Evolutionary conservation across 164 flowering plant species (phyloP).

Genomic region (Sextonia rubra): DNA sequence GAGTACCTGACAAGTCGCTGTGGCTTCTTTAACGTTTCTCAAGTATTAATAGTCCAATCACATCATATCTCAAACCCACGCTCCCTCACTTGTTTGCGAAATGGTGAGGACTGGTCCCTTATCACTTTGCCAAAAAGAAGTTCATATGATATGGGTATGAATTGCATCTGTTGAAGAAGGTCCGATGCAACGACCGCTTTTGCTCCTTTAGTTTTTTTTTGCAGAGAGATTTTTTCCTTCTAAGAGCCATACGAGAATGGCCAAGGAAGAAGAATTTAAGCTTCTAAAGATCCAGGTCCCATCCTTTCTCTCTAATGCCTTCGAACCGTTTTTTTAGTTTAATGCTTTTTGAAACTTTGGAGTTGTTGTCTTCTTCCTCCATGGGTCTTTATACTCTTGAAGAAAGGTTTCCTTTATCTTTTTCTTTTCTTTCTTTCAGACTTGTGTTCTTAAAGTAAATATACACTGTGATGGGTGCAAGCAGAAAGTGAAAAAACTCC

Average conservation of each 20-base stretch:
- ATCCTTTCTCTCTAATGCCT: conserved; percentile 6
- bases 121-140: too few relatives aligned
- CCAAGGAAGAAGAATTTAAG: conserved; percentile 78
- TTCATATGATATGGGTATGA: conserved; percentile 20
- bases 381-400: not conserved
- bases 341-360: not conserved
- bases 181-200: conserved; percentile 18
- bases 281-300: conserved; percentile 82
- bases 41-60: conserved; percentile 49
- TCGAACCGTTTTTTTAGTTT: not conserved
- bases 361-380: not conserved
- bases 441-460: conserved; percentile 54
- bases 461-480: conserved; percentile 72
- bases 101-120: not conserved
- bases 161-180: conserved; percentile 10
- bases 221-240: conserved; percentile 14
- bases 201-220: conserved; percentile 9
- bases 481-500: conserved; percentile 69
- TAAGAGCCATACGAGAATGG: conserved; percentile 38
- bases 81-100: not conserved
- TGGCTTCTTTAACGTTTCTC: conserved; percentile 21
- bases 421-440: conserved; percentile 28
- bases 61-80: conserved; percentile 30
- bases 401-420: not conserved
- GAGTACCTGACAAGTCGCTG: conserved; percentile 47